Percentiles rank a stretch among this genome's conserved stretches.
phyloP scores from a whole-genome alignment of 257 asterid genomes.

The Solanum pimpinellifolium region DNA sequence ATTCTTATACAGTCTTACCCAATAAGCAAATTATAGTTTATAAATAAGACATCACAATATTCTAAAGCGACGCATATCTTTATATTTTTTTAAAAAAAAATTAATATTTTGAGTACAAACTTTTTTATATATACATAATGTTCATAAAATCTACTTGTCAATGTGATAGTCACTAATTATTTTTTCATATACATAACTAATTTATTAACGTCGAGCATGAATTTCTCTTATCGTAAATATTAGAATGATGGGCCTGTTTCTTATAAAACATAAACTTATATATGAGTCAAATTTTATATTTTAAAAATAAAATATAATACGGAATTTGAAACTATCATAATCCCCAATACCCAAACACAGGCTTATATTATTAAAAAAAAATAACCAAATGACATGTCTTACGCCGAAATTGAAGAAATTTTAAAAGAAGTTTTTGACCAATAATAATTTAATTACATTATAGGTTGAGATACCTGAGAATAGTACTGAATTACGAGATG shows the following conservation, averaged over 20 bases:
- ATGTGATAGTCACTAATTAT: neutral
- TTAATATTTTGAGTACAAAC: no score
- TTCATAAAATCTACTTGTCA: neutral
- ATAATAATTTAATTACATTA: neutral
- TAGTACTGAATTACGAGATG: neutral
- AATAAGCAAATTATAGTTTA: neutral
- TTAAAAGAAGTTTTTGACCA: neutral
- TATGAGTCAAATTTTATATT: neutral
- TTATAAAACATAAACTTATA: neutral
- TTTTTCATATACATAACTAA: neutral
- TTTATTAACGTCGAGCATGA: neutral
- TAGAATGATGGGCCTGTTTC: neutral
- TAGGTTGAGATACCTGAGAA: neutral
- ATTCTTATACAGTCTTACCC: neutral
- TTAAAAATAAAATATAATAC: neutral
- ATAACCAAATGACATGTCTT: neutral
- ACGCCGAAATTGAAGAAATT: neutral
- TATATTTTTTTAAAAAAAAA: no score
- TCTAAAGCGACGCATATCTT: no score
- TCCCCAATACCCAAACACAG: neutral
- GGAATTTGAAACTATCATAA: neutral
- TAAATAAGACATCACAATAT: neutral
- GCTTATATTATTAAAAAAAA: neutral
- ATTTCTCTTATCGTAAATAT: no score
- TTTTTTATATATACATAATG: neutral